Conservation (phyloP, 202 grass and related monocot species). For the Setaria italica region DNA sequence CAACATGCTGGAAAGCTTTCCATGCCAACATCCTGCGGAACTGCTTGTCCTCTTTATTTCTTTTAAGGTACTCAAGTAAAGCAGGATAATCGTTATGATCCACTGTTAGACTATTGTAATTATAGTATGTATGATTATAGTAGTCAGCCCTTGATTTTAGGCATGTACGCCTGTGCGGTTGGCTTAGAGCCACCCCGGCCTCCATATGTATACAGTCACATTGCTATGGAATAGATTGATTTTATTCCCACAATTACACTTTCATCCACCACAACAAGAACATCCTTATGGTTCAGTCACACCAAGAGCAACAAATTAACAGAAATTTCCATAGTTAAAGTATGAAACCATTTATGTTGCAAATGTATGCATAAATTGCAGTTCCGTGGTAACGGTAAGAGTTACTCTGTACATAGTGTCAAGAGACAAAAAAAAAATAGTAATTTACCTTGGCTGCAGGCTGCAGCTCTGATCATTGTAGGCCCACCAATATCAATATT, state of each 20-base stretch:
- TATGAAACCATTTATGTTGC: background rate
- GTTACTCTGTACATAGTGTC: slow-evolving; percentile 8
- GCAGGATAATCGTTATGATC: slow-evolving; percentile 81
- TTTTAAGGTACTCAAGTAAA: slow-evolving; percentile 72
- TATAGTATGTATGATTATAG: no score
- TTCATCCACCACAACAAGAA: slow-evolving; percentile 78
- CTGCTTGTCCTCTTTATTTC: slow-evolving; percentile 52
- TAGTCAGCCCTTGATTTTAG: no score
- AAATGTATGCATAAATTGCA: background rate
- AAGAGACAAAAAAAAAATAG: background rate
- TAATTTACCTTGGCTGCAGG: slow-evolving; percentile 50
- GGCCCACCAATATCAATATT: slow-evolving; percentile 87
- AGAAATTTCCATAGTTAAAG: background rate
- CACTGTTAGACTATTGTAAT: no score
- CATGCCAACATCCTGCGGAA: slow-evolving; percentile 72
- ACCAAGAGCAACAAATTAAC: background rate
- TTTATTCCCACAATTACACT: no score
- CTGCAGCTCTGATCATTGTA: slow-evolving; percentile 74
- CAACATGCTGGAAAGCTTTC: slow-evolving; percentile 82
- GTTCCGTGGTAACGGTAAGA: background rate
- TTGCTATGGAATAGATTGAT: no score
- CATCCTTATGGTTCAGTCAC: slow-evolving; percentile 78
- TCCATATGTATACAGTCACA: no score
- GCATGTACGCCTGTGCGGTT: no score
- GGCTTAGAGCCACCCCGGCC: no score